phyloP scores from a whole-genome alignment of 2,329 filamentous ascomycete genomes.

The Colletotrichum sp. region DNA sequence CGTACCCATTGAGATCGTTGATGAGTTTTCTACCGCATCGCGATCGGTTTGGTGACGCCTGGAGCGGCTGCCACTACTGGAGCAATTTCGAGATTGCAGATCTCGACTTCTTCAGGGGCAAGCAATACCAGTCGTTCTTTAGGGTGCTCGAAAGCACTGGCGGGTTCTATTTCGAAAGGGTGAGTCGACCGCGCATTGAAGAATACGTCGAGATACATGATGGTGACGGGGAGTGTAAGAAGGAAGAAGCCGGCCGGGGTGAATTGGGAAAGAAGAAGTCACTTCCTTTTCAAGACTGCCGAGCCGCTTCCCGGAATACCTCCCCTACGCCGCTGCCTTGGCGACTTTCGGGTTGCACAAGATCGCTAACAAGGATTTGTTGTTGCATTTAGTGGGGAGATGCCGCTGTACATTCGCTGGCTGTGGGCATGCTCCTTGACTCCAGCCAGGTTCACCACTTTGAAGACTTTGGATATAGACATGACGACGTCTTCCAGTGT shows the following conservation, averaged over 20 bases:
- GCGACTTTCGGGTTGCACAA: not conserved
- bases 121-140: constrained; percentile 45
- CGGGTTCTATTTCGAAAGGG: constrained; percentile 49
- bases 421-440: constrained; percentile 44
- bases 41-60: constrained; percentile 43
- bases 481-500: constrained; percentile 37
- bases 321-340: not conserved
- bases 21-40: constrained; percentile 41
- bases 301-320: not conserved
- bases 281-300: not conserved
- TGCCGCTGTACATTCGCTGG: constrained; percentile 48
- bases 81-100: constrained; percentile 54
- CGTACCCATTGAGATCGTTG: constrained; percentile 44
- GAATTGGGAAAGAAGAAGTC: not conserved
- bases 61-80: constrained; percentile 53
- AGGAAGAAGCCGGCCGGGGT: not conserved
- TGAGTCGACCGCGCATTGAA: constrained; percentile 25
- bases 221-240: not conserved
- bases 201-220: not conserved
- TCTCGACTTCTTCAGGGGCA: constrained; percentile 48
- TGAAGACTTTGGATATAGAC: constrained; percentile 47
- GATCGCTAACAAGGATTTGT: not conserved
- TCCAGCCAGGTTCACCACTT: constrained; percentile 47
- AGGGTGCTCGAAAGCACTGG: constrained; percentile 43
- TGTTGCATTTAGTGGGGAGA: constrained; percentile 43